phyloP scores from a whole-genome alignment of 768 basidiomycete species.

The Piloderma croceum region DNA sequence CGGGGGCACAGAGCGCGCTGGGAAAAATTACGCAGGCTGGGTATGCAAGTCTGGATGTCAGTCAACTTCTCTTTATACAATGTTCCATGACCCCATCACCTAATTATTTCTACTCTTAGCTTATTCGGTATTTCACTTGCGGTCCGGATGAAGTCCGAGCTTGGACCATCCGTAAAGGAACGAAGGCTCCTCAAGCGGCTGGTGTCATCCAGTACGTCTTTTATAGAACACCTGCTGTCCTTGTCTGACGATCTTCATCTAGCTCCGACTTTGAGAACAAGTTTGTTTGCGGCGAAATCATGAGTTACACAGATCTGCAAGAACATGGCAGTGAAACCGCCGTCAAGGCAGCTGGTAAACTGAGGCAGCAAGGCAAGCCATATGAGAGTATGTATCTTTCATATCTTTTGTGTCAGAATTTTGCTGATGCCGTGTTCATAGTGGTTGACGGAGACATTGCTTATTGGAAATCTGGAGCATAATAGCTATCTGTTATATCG shows the following conservation, averaged over 20 bases:
- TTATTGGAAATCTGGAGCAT: constrained; percentile 81
- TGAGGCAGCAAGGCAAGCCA: constrained; percentile 93
- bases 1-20: constrained; percentile 70
- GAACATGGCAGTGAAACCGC: constrained; percentile 86
- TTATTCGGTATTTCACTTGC: constrained; percentile 96
- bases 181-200: constrained; percentile 94
- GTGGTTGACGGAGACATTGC: constrained; percentile 89
- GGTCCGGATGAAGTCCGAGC: constrained; percentile 96
- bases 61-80: constrained; percentile 17
- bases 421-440: constrained; percentile 20
- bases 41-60: constrained; percentile 77
- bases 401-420: not conserved
- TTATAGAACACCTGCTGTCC: too few species aligned
- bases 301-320: constrained; percentile 84
- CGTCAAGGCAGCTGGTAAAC: constrained; percentile 93
- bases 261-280: constrained; percentile 98
- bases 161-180: constrained; percentile 93
- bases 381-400: constrained; percentile 71
- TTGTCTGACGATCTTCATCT: too few species aligned
- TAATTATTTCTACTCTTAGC: constrained; percentile 33
- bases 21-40: constrained; percentile 95
- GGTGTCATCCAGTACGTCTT: constrained; percentile 89
- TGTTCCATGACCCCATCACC: not conserved
- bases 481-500: constrained; percentile 1
- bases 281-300: constrained; percentile 96